Conservation (phyloP, 2,329 filamentous ascomycete genomes). For the Penicillium sp. region DNA sequence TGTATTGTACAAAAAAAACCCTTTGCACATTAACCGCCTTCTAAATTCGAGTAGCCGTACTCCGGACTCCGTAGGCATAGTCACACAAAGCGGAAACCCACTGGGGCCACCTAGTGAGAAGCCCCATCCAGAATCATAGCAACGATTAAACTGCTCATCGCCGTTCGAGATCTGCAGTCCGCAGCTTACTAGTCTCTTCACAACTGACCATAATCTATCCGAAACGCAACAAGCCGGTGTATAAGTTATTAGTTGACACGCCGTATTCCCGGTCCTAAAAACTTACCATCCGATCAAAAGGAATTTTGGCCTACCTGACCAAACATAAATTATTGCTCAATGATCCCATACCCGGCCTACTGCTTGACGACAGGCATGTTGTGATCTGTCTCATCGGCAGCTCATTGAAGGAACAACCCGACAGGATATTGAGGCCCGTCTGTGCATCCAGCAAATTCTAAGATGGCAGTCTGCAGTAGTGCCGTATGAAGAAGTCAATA, state of each 20-base stretch:
- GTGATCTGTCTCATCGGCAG: slow-evolving; percentile 26
- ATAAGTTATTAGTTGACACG: slow-evolving; percentile 32
- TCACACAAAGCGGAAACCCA: slow-evolving; percentile 55
- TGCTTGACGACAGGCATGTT: slow-evolving; percentile 29
- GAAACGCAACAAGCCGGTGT: slow-evolving; percentile 46
- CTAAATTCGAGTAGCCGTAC: slow-evolving; percentile 13
- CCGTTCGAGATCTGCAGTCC: slow-evolving; percentile 44
- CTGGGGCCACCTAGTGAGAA: slow-evolving; percentile 51
- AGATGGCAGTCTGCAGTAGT: slow-evolving; percentile 42
- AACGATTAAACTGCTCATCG: slow-evolving; percentile 49
- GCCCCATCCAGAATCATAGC: slow-evolving; percentile 57
- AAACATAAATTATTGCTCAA: slow-evolving; percentile 49
- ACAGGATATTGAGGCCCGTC: slow-evolving; percentile 30
- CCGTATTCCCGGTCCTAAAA: slow-evolving; percentile 41
- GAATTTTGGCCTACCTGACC: slow-evolving; percentile 35
- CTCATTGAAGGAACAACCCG: slow-evolving; percentile 42
- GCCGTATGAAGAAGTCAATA: slow-evolving; percentile 20
- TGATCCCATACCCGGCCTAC: slow-evolving; percentile 39
- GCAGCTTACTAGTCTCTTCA: slow-evolving; percentile 35
- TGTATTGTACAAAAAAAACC: neutral
- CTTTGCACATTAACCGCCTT: slow-evolving; percentile 10
- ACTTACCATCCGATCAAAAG: slow-evolving; percentile 47
- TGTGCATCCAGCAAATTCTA: slow-evolving; percentile 44
- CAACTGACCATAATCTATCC: slow-evolving; percentile 40
- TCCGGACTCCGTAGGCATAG: slow-evolving; percentile 42